A percentile compares a stretch with the other conserved stretches of the same genome.
Conservation (phyloP, 805 yeast species). For the Candida endomychidarum region DNA sequence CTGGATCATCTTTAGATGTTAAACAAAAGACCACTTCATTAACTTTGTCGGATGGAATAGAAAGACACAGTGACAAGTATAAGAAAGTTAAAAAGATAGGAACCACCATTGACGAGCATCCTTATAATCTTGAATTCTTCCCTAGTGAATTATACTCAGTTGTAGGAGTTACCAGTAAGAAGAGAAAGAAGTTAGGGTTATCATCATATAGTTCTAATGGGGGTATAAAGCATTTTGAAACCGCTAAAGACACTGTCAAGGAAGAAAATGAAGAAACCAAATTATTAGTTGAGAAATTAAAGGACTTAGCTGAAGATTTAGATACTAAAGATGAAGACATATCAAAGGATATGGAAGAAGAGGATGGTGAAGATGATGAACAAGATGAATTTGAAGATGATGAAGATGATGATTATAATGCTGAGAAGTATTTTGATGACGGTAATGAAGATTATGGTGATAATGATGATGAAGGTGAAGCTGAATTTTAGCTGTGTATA, state of each 20-base stretch:
- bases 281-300: constrained; percentile 42
- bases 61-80: constrained; percentile 80
- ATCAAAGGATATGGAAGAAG: constrained; percentile 37
- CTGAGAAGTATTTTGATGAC: constrained; percentile 75
- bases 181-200: constrained; percentile 44
- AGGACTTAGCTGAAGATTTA: constrained; percentile 55
- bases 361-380: constrained; percentile 50
- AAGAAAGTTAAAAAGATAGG: constrained; percentile 69
- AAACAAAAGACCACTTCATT: constrained; percentile 13
- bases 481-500: constrained; percentile 50
- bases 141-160: constrained; percentile 76
- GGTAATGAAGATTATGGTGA: constrained; percentile 61
- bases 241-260: constrained; percentile 14
- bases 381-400: constrained; percentile 74
- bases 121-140: constrained; percentile 66
- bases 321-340: constrained; percentile 68
- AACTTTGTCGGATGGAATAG: constrained; percentile 58
- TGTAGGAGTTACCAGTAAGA: constrained; percentile 61
- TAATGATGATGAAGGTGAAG: constrained; percentile 58
- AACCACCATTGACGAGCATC: constrained; percentile 74
- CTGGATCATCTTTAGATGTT: constrained; percentile 49
- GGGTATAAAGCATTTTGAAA: constrained; percentile 36
- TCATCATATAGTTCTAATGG: constrained; percentile 39
- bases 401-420: constrained; percentile 77
- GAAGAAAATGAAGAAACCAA: constrained; percentile 39